Conservation (phyloP, 2,329 filamentous ascomycete genomes). For the Verticillium isaacii region DNA sequence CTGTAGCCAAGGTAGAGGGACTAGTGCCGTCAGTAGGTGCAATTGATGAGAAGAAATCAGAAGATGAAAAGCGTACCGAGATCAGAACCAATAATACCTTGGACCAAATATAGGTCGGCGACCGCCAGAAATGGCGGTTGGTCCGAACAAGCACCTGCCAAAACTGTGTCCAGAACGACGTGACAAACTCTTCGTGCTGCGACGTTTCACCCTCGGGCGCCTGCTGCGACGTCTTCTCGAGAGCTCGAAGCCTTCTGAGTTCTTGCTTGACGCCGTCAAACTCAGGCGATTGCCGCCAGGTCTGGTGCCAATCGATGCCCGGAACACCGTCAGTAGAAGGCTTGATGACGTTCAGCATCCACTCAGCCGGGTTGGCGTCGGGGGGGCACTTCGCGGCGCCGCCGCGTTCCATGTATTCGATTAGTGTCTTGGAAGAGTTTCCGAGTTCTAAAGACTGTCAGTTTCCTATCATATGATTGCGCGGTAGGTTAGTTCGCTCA, state of each 20-base stretch:
- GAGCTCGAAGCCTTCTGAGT: constrained; percentile 14
- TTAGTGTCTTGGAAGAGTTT: constrained; percentile 41
- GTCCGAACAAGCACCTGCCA: constrained; percentile 55
- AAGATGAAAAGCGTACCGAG: background rate
- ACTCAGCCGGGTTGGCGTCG: constrained; percentile 61
- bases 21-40: background rate
- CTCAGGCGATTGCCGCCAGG: constrained; percentile 25
- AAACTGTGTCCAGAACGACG: constrained; percentile 59
- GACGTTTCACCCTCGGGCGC: background rate
- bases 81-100: constrained; percentile 50
- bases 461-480: background rate
- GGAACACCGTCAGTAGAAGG: constrained; percentile 23
- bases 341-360: constrained; percentile 48
- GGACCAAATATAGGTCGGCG: constrained; percentile 65
- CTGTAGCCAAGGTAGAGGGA: constrained; percentile 63
- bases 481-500: constrained; percentile 16
- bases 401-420: constrained; percentile 55
- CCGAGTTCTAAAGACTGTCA: constrained; percentile 8
- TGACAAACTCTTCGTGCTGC: constrained; percentile 60
- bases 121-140: constrained; percentile 70
- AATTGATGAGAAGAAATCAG: background rate
- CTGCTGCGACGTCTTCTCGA: constrained; percentile 29
- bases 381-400: constrained; percentile 48
- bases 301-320: constrained; percentile 30
- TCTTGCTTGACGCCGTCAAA: constrained; percentile 19